Evolutionary conservation across 2,329 filamentous ascomycete species (phyloP).

Genomic region (Cercospora beticola): DNA sequence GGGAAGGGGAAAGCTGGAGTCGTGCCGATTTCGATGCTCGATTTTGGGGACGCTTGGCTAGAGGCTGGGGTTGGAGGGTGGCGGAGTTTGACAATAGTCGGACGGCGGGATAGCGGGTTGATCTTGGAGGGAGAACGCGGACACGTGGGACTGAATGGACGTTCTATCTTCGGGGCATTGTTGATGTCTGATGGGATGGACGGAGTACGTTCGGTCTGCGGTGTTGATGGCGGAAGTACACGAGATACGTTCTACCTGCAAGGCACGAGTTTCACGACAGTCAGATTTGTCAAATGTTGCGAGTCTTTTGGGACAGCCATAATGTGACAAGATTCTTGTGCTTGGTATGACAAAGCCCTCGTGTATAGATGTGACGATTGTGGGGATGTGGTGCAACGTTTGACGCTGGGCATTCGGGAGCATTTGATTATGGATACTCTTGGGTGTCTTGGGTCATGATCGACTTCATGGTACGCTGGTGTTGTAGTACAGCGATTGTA

Average conservation of each 20-base stretch:
- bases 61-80: neutral
- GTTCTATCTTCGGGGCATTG: neutral
- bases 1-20: neutral
- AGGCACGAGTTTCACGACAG: neutral
- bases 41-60: neutral
- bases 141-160: neutral
- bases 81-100: neutral
- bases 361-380: neutral
- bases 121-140: neutral
- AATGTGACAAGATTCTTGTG: neutral
- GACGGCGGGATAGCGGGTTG: neutral
- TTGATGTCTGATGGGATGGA: neutral
- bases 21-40: neutral
- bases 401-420: neutral
- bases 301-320: neutral
- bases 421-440: neutral
- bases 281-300: neutral
- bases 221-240: neutral
- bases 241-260: neutral
- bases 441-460: neutral
- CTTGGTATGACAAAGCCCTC: neutral
- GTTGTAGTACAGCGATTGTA: neutral
- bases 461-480: neutral
- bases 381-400: neutral
- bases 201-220: neutral